These are phyloP conservation scores for Chaetomium olivaceum DNA, from an alignment of 2,329 filamentous ascomycete genomes.

Conservation along the genomic window DNA sequence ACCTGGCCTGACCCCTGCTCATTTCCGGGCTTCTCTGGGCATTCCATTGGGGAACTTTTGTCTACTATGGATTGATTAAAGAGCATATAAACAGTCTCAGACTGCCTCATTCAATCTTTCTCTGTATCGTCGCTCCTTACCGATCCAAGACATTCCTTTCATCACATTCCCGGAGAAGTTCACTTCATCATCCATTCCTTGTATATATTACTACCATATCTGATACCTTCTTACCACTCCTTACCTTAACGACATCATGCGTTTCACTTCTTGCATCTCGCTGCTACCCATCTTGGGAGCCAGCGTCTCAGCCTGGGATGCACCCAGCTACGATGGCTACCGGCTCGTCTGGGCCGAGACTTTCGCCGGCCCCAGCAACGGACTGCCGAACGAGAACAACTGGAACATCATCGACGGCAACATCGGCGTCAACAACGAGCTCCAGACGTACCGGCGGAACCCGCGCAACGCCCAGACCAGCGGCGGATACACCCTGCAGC, in stretches of 20 bases:
- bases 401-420: slow-evolving; percentile 51
- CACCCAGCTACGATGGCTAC: slow-evolving; percentile 45
- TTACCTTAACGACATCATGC: slow-evolving; percentile 19
- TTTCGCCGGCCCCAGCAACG: slow-evolving; percentile 46
- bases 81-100: slow-evolving; percentile 4
- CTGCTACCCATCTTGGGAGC: slow-evolving; percentile 31
- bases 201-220: not conserved
- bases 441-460: slow-evolving; percentile 49
- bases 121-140: slow-evolving; percentile 4
- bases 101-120: not conserved
- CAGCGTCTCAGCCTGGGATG: slow-evolving; percentile 38
- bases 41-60: not conserved
- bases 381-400: slow-evolving; percentile 39
- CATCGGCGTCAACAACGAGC: slow-evolving; percentile 51
- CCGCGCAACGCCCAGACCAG: slow-evolving; percentile 51
- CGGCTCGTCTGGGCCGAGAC: slow-evolving; percentile 48
- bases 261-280: slow-evolving; percentile 13
- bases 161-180: slow-evolving; percentile 4
- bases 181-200: slow-evolving; percentile 7
- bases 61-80: not conserved
- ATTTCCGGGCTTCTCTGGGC: not conserved
- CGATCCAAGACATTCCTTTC: slow-evolving; percentile 11
- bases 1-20: slow-evolving; percentile 1
- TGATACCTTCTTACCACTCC: not conserved
- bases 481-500: slow-evolving; percentile 53